Evolutionary conservation across 2,329 filamentous ascomycete genomes (phyloP), one percentile per base, ranked within the genome.

Genomic region (Alternaria brassicicola): DNA sequence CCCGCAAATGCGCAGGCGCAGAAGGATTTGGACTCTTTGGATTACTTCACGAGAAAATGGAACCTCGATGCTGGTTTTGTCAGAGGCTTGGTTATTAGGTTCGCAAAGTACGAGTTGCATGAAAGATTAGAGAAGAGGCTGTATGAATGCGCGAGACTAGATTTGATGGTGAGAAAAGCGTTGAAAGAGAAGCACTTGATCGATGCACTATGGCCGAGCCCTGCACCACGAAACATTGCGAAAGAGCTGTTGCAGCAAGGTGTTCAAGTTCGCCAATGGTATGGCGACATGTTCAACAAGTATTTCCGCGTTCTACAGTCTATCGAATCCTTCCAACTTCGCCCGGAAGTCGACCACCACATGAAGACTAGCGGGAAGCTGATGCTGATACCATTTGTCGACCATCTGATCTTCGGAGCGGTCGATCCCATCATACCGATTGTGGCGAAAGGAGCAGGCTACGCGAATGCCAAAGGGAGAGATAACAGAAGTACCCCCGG

Each of bases 181-280:
- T 52, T 76, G 50, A 76, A 76, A 36, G 75, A 77, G 63, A 77
- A 77, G 46, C 72, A 75, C 59, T 46, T 77, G 6, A 73, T 77
- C 17, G 73, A 77, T 56, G 64, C 65, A 6, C 45, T 77, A 3
- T 77, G 75, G 75, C 75, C 75, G 1, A 70, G 66, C 30, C 72
- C 72, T 0, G 72, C 72, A 12, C 72, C 71, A 1, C 62, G 65
- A 3, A 69, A 66, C 25, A 54, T 73, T 3, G 50, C 67, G 4
- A 63, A 68, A 8, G 74, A 75, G 30, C 19, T 75, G 31, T 50
- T 76, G 7, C 60, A 70, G 10, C 74, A 76, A 28, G 75, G 74
- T 28, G 70, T 74, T 1, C 69, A 74, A 46, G 72, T 76, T 1
- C 58, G 75, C 9, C 62, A 64, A 31, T 77, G 74, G 74, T 77